Base-by-base conservation (phyloP, 768 basidiomycete genomes). In the Botryobasidium botryosum region DNA sequence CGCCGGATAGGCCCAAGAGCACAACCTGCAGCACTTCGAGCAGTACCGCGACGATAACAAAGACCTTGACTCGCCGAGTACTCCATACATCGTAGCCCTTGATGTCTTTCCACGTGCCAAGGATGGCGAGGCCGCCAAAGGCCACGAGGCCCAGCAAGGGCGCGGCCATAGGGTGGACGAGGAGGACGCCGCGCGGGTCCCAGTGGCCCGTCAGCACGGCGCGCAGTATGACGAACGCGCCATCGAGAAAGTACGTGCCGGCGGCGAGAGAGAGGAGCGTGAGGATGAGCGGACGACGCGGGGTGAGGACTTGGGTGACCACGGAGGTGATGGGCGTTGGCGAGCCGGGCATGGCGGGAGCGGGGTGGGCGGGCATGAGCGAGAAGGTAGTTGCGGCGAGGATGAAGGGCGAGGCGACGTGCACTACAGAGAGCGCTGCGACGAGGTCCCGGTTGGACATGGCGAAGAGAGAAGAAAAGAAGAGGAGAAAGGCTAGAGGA, bases 21-120 rank as follows among this genome's bases (percentile, higher is more conserved):
- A 71, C 63, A 4, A 74, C 68, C 35, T 79, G 68, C 1, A 65
- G 68, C 25, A 77, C 59, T 55, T 86, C 85, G 43, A 80, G 56
- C 4, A 57, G 62, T 37, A 82, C 58, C 8, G 79, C 68, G 35
- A 68, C 50, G 17, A 70, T 57, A 27, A 81, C 60, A 35, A 73
- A 68, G 5, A 64, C 36, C 57, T 68, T 80, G 53, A 83, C 59
- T 38, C 74, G 68, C 49, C 57, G 72, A 52, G 72, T 56, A 27
- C 66, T 68, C 81, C 79, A 84, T 15, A 82, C 72, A 31, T 73
- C 65, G 28, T 76, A 68, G 28, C 78, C 79, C 25, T 72, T 69
- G 44, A 79, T 64, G 50, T 83, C 82, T 60, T 86, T 84, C 73
- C 75, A 85, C 10, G 79, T 69, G 6, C 84, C 84, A 35, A 84